Evolutionary conservation across 176 grass and related monocot genomes (phyloP), one percentile per base, ranked within the genome.

Genomic region (Oryza nivara): DNA sequence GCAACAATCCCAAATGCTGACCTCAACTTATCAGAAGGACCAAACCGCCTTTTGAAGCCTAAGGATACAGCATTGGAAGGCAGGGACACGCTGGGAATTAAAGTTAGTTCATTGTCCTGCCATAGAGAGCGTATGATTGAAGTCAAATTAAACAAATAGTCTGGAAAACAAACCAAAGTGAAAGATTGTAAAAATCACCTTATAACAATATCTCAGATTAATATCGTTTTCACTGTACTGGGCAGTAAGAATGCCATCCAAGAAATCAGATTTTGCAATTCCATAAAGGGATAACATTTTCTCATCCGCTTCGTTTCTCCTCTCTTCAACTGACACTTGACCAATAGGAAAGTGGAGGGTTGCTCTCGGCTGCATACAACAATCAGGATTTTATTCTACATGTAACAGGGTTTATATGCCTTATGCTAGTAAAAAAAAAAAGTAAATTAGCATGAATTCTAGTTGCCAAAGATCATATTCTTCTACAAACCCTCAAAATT

Each of bases 201-300:
- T 99, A 88, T 96, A 99, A 70, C 86, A 94, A 63, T 94, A 99
- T 92, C 88, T 92, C 54, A 99, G 64, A 87, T 89, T 94, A 49
- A 98, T 54, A 89, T 99, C 79, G 75, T 94, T 91, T 46, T 92
- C 88, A 45, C 34, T 84, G 69, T 95, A 99, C 77, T 87, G 41
- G 22, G 96, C 89, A 87, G 89, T 88, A 67, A 92, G 92, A 73
- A 92, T 58, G 80, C 96, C 96, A 47, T 96, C 89, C 65, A 96
- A 88, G 68, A 99, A 80, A 76, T 91, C 83, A 86, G 89, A 77
- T 94, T 93, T 94, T 9, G 82, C 75, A 73, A 94, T 80, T 64
- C 91, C 96, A 88, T 71, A 79, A 74, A 99, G 36, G 61, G 93
- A 89, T 19, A 94, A 76, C 16, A 80, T 17, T 85, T 93, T 96